Percentiles rank a stretch among this genome's conserved stretches.
These are phyloP conservation scores for Chimonanthus salicifolius DNA, from an alignment of 164 flowering plant genomes.

Conservation along the genomic window DNA sequence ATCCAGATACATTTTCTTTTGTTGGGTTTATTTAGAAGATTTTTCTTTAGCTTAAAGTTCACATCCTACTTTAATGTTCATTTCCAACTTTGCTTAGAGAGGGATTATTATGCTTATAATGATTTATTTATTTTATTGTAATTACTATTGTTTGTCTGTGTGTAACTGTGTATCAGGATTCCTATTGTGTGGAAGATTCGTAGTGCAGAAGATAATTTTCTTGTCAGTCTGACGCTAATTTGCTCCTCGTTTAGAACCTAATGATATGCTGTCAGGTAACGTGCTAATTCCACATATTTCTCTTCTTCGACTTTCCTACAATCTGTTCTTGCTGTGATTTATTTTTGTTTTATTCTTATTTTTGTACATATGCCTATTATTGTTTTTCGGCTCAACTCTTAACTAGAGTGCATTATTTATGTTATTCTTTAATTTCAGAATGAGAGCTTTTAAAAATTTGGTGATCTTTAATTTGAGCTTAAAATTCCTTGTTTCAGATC, in stretches of 20 bases:
- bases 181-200: background rate
- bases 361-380: background rate
- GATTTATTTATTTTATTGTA: background rate
- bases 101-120: background rate
- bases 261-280: background rate
- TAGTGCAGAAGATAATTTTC: background rate
- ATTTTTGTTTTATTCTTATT: no score
- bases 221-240: background rate
- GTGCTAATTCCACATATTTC: background rate
- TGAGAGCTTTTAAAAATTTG: background rate
- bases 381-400: background rate
- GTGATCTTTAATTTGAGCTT: background rate
- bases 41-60: background rate
- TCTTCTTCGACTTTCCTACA: background rate
- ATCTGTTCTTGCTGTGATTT: background rate
- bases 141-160: background rate
- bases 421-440: no score
- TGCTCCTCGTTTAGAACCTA: no score
- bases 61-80: background rate
- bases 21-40: background rate
- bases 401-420: background rate
- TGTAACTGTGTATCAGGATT: background rate
- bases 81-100: background rate
- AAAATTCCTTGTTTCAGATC: background rate
- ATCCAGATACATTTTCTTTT: background rate